These are phyloP conservation scores for Curvularia sp. DNA, from an alignment of 2,329 filamentous ascomycete genomes.

Conservation along the genomic window DNA sequence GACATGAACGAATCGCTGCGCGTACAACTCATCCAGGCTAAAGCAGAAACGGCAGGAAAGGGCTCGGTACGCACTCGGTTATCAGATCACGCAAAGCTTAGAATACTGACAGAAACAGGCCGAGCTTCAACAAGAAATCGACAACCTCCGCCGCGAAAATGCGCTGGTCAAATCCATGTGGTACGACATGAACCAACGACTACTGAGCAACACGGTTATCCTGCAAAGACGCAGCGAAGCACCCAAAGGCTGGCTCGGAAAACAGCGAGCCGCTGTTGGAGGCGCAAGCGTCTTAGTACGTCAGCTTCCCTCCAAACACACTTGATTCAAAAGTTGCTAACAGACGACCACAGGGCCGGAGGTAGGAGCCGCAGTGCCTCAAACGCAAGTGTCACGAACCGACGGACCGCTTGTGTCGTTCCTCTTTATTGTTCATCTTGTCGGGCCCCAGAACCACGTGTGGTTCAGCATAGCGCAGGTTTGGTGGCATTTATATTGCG, in stretches of 20 bases:
- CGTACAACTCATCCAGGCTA: slow-evolving; percentile 43
- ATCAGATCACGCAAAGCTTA: background rate
- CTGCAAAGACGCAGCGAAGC: slow-evolving; percentile 76
- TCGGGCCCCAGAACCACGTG: slow-evolving; percentile 14
- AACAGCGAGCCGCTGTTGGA: slow-evolving; percentile 68
- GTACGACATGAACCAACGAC: slow-evolving; percentile 79
- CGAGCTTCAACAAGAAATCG: slow-evolving; percentile 58
- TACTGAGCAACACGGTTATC: slow-evolving; percentile 84
- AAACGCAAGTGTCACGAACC: background rate
- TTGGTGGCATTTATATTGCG: slow-evolving; percentile 23
- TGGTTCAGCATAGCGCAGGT: slow-evolving; percentile 21
- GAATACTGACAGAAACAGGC: slow-evolving; percentile 22
- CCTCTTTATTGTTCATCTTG: slow-evolving; percentile 17
- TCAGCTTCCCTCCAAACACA: slow-evolving; percentile 10
- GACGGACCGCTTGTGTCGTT: slow-evolving; percentile 17
- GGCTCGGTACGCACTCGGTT: slow-evolving; percentile 41
- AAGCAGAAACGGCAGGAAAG: slow-evolving; percentile 46
- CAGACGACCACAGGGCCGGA: slow-evolving; percentile 10
- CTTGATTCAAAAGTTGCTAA: slow-evolving; percentile 5
- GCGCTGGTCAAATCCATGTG: slow-evolving; percentile 81
- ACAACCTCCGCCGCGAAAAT: slow-evolving; percentile 78
- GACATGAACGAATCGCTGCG: slow-evolving; percentile 33
- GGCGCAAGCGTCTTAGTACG: slow-evolving; percentile 34
- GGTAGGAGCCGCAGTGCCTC: slow-evolving; percentile 4
- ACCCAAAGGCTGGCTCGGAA: slow-evolving; percentile 83